Conservation (phyloP, 2,329 filamentous ascomycete genomes). For the Ophiostoma fasciatum region DNA sequence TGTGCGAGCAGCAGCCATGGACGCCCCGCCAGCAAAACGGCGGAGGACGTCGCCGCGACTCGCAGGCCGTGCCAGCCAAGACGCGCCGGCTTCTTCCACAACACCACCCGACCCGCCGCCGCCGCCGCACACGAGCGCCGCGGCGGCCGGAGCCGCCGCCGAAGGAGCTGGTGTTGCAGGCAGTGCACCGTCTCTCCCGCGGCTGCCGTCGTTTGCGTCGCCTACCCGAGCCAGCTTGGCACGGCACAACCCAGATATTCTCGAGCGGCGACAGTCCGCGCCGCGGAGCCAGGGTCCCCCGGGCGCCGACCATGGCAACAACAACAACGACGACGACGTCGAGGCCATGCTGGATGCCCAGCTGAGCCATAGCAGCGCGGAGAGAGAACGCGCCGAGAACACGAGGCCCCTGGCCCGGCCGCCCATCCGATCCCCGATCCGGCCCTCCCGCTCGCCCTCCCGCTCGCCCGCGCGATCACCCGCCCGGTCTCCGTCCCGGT, state of each 20-base stretch:
- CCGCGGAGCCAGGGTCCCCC: no score
- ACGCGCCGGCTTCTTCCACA: slow-evolving; percentile 19
- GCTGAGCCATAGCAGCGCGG: slow-evolving; percentile 16
- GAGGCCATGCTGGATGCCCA: slow-evolving; percentile 15
- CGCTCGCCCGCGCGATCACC: not conserved
- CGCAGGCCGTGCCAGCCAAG: slow-evolving; percentile 19
- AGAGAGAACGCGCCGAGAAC: not conserved
- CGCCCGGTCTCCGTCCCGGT: slow-evolving; percentile 9
- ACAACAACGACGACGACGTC: slow-evolving; percentile 6
- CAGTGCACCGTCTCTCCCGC: slow-evolving; percentile 11
- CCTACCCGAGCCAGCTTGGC: slow-evolving; percentile 50
- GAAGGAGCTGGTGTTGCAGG: no score
- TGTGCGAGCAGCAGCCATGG: no score
- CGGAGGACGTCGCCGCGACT: slow-evolving; percentile 45
- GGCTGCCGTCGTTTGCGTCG: slow-evolving; percentile 47
- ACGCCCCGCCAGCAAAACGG: slow-evolving; percentile 46
- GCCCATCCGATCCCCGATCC: slow-evolving; percentile 3
- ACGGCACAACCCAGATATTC: slow-evolving; percentile 43
- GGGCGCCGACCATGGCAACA: not conserved
- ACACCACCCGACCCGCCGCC: slow-evolving; percentile 19
- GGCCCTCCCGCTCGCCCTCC: not conserved
- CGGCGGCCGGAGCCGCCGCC: no score
- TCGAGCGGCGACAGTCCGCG: slow-evolving; percentile 27
- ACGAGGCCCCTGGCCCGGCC: slow-evolving; percentile 1
- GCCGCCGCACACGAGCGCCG: slow-evolving; percentile 8